phyloP scores from a whole-genome alignment of 225 moss, liverwort and hornwort species.

The Pleurozium schreberi region DNA sequence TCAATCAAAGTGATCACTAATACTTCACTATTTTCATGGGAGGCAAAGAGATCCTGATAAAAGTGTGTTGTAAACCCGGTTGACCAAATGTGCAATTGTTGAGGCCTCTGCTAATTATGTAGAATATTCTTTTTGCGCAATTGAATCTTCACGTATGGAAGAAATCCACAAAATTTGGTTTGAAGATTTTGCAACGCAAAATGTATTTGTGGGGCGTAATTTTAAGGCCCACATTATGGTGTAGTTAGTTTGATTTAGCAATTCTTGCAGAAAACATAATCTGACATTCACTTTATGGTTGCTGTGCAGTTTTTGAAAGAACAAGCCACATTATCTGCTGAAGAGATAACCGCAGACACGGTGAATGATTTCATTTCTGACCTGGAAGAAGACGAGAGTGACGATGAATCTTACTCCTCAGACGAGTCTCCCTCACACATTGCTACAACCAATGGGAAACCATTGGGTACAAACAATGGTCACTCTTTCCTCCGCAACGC shows the following conservation, averaged over 20 bases:
- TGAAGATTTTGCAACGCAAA: neutral
- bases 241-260: neutral
- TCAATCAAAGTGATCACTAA: neutral
- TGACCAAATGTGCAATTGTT: neutral
- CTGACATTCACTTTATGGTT: neutral
- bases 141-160: neutral
- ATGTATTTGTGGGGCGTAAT: neutral
- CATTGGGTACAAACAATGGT: slow-evolving; percentile 7
- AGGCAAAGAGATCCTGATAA: neutral
- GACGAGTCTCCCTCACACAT: slow-evolving; percentile 9
- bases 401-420: slow-evolving; percentile 23
- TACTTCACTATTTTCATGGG: neutral
- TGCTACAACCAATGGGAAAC: slow-evolving; percentile 21
- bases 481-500: slow-evolving; percentile 9
- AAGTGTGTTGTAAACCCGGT: neutral
- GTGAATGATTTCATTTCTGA: slow-evolving; percentile 77
- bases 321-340: slow-evolving; percentile 84
- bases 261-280: neutral
- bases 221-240: neutral
- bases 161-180: neutral
- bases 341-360: slow-evolving; percentile 87
- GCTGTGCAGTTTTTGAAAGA: slow-evolving; percentile 81
- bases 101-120: neutral
- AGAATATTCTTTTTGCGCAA: neutral
- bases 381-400: slow-evolving; percentile 40